Evolutionary conservation across 768 basidiomycete species (phyloP), one percentile per base, ranked within the genome.

Genomic region (Rhodotorula toruloides): DNA sequence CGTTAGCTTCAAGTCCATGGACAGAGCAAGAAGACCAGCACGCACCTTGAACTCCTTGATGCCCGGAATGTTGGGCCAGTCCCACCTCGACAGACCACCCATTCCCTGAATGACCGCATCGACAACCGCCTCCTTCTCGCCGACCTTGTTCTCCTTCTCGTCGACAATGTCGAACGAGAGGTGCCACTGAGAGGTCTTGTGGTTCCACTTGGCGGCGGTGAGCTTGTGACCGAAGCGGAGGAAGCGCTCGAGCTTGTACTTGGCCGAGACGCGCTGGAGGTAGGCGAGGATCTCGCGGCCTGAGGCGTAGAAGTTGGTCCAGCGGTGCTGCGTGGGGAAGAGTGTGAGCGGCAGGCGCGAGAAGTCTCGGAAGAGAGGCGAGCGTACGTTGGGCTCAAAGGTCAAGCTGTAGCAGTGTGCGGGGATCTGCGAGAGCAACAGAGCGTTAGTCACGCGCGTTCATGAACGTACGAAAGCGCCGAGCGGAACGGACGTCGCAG

Each of bases 51-150:
- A 88, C 13, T 75, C 78, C 22, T 83, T 76, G 36, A 87, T 74
- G 7, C 85, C 86, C 14, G 78, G 75, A 49, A 87, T 86, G 49
- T 85, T 81, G 4, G 87, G 87, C 87, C 85, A 87, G 34, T 81
- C 78, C 85, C 85, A 87, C 12, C 83, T 76, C 54, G 83, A 84
- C 17, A 76, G 46, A 19, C 75, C 64, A 7, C 85, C 85, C 27
- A 82, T 75, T n/a, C 81, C 82, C 21, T 81, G 82, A 55, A 87
- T 80, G 42, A 87, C 78, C 0, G 86, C 78, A 64, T 87, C 85
- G 3, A 81, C 82, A 1, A 74, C 78, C 67, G 86, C 85, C 32
- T 82, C 81, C 48, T 84, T 56, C 57, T 79, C 67, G 19, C 70
- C 70, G 2, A 34, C 22, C 54, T 71, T 71, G 37, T 49, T 52